A percentile compares a stretch with the other conserved stretches of the same genome.
Conservation (phyloP, 768 basidiomycete genomes). For the Mycena haematopus region DNA sequence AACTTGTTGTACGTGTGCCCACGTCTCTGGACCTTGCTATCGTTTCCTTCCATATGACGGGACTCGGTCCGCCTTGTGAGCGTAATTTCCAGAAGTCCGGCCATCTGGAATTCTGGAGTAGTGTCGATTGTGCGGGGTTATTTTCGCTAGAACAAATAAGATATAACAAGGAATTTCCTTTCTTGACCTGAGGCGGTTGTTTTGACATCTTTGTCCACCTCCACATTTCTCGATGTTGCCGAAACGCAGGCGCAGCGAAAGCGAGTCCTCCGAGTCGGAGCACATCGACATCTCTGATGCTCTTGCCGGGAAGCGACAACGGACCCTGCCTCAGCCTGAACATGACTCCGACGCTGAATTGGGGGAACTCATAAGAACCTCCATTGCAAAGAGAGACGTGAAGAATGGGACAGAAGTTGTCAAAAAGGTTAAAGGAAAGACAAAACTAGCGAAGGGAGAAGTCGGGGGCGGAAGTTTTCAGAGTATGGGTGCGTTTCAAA, state of each 20-base stretch:
- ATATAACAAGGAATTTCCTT: not conserved
- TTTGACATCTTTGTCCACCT: not conserved
- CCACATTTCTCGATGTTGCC: constrained; percentile 16
- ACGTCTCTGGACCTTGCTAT: no score
- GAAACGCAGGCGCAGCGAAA: constrained; percentile 26
- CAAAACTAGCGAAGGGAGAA: constrained; percentile 73
- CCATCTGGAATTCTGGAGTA: no score
- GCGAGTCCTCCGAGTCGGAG: constrained; percentile 37
- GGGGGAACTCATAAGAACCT: constrained; percentile 66
- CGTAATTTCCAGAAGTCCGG: no score
- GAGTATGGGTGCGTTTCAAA: constrained; percentile 77
- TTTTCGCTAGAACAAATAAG: no score
- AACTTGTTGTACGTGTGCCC: no score
- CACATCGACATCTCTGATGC: constrained; percentile 71
- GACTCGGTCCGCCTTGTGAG: no score
- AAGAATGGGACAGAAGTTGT: constrained; percentile 78
- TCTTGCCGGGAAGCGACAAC: constrained; percentile 56
- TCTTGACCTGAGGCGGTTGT: constrained; percentile 10
- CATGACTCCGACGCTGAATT: constrained; percentile 52
- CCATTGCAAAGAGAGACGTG: constrained; percentile 74
- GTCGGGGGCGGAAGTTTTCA: constrained; percentile 95
- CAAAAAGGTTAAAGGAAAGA: constrained; percentile 79
- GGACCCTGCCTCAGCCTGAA: constrained; percentile 28
- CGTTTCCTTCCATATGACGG: no score
- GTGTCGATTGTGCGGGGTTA: no score